Conservation (phyloP, 1,139 yeast genomes). For the Pichia sp. region DNA sequence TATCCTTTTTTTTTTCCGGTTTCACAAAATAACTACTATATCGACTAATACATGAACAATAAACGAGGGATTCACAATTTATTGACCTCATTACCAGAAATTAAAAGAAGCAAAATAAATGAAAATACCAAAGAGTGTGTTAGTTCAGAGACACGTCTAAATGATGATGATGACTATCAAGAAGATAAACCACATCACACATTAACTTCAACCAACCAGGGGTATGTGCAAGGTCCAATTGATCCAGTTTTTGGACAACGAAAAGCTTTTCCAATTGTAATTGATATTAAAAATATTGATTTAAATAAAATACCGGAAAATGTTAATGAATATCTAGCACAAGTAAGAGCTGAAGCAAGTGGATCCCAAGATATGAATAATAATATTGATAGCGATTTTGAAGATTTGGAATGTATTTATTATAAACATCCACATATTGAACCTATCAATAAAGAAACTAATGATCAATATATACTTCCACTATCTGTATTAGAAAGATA, state of each 20-base stretch:
- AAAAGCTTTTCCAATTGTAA: conserved; percentile 35
- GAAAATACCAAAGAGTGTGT: background rate
- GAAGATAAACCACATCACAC: background rate
- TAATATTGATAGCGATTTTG: conserved; percentile 8
- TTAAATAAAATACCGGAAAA: conserved; percentile 16
- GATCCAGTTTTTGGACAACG: conserved; percentile 38
- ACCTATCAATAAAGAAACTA: background rate
- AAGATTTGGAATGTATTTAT: conserved; percentile 3
- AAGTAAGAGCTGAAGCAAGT: conserved; percentile 26
- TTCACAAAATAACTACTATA: no score
- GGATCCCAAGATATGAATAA: background rate
- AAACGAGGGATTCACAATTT: conserved; percentile 1
- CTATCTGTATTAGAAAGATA: conserved; percentile 4
- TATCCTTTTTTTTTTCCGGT: no score
- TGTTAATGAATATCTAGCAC: conserved; percentile 28
- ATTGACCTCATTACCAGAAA: conserved; percentile 7
- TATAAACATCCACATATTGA: background rate
- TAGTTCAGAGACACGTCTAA: background rate
- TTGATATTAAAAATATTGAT: conserved; percentile 18
- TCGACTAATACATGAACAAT: background rate
- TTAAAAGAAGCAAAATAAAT: background rate
- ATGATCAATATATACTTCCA: background rate
- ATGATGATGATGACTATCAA: background rate
- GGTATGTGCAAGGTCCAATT: conserved; percentile 29
- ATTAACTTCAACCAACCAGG: background rate